Conservation (phyloP, 495 filamentous ascomycete species). For the Symbiotaphrina buchneri region DNA sequence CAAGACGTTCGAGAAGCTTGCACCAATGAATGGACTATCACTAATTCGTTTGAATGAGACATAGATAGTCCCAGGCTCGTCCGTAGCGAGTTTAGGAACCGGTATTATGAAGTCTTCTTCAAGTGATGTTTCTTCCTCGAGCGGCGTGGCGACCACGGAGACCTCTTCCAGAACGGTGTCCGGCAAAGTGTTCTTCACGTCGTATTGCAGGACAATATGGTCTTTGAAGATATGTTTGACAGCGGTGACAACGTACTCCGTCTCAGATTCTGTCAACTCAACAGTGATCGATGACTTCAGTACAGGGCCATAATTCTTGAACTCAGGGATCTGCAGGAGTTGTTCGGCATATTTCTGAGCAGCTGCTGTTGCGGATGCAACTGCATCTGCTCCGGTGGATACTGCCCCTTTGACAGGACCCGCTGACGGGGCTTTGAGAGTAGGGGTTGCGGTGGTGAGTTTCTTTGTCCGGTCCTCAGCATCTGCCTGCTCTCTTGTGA, state of each 20-base stretch:
- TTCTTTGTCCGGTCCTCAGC: slow-evolving; percentile 97
- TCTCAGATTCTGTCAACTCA: slow-evolving; percentile 89
- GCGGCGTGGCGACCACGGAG: slow-evolving; percentile 63
- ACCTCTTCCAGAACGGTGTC: slow-evolving; percentile 82
- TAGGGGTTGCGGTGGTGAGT: slow-evolving; percentile 74
- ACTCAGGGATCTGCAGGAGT: slow-evolving; percentile 70
- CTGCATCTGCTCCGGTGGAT: slow-evolving; percentile 44
- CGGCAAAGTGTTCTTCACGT: slow-evolving; percentile 91
- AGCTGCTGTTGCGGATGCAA: slow-evolving; percentile 45
- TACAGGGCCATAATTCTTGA: slow-evolving; percentile 67
- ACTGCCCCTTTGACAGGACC: slow-evolving; percentile 55
- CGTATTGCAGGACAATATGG: slow-evolving; percentile 88
- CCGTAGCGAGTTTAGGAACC: slow-evolving; percentile 52
- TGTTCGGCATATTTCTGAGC: slow-evolving; percentile 76
- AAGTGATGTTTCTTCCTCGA: slow-evolving; percentile 53
- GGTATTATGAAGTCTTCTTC: slow-evolving; percentile 90
- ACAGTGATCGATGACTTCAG: slow-evolving; percentile 75
- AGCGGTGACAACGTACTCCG: slow-evolving; percentile 84
- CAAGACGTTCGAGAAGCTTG: slow-evolving; percentile 74
- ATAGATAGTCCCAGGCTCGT: slow-evolving; percentile 80
- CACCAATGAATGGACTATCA: slow-evolving; percentile 44
- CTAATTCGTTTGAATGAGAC: slow-evolving; percentile 80
- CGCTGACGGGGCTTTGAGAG: slow-evolving; percentile 77
- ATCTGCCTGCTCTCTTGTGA: slow-evolving; percentile 85
- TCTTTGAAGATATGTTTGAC: slow-evolving; percentile 97